phyloP scores from a whole-genome alignment of 2,329 filamentous ascomycete genomes.

The Pseudogymnoascus sp. region DNA sequence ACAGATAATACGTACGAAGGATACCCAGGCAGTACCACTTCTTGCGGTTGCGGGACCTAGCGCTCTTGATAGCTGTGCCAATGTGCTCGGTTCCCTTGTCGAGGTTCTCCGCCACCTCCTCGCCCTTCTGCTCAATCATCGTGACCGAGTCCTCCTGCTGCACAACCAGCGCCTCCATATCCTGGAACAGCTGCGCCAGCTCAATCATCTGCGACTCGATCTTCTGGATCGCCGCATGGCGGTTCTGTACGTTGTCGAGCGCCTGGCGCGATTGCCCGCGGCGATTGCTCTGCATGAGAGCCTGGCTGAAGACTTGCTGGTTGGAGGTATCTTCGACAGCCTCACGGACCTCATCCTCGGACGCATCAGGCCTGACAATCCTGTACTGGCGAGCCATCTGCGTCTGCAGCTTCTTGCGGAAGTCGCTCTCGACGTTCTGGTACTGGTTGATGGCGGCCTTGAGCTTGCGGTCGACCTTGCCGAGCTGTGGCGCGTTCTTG shows the following conservation, averaged over 20 bases:
- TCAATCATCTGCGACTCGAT: conserved; percentile 88
- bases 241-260: conserved; percentile 70
- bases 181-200: conserved; percentile 78
- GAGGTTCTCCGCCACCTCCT: conserved; percentile 78
- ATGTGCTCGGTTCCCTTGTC: conserved; percentile 81
- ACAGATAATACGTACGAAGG: conserved; percentile 36
- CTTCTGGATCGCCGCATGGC: conserved; percentile 82
- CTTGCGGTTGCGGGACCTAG: conserved; percentile 69
- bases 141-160: conserved; percentile 77
- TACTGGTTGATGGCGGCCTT: conserved; percentile 76
- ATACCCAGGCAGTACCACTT: conserved; percentile 95
- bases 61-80: conserved; percentile 71
- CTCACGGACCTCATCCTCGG: conserved; percentile 67
- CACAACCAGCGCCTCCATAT: conserved; percentile 77
- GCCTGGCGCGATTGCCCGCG: conserved; percentile 74
- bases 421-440: conserved; percentile 71
- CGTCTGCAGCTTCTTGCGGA: conserved; percentile 71
- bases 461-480: conserved; percentile 69
- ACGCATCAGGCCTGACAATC: conserved; percentile 77
- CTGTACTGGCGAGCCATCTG: conserved; percentile 85
- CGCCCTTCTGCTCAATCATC: conserved; percentile 78
- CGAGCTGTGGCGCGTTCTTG: conserved; percentile 73
- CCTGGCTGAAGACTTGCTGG: conserved; percentile 80
- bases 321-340: conserved; percentile 64
- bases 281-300: conserved; percentile 73